Conservation (phyloP, 2,329 filamentous ascomycete species). For the Pseudovirgaria hyperparasitica region DNA sequence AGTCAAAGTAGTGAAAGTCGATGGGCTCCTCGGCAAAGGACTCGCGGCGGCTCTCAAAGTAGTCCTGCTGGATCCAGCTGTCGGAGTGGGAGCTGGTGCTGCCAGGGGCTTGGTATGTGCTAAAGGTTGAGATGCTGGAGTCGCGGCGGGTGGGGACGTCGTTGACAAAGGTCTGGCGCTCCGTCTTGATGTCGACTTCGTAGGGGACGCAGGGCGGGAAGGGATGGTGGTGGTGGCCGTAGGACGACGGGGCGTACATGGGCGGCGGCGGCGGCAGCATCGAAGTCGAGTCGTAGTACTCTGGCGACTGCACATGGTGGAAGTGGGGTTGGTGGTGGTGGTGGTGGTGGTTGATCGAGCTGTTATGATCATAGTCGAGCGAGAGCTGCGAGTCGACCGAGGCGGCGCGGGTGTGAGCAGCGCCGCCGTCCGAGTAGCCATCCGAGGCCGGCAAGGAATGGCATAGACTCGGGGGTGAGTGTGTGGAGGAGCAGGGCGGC, state of each 20-base stretch:
- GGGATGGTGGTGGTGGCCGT: no score
- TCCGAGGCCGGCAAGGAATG: slow-evolving; percentile 74
- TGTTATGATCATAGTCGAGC: slow-evolving; percentile 40
- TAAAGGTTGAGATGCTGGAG: slow-evolving; percentile 84
- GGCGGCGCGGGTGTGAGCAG: slow-evolving; percentile 54
- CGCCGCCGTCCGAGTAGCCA: slow-evolving; percentile 62
- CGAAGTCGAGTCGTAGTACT: slow-evolving; percentile 47
- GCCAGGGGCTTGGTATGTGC: slow-evolving; percentile 73
- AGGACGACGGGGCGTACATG: slow-evolving; percentile 25
- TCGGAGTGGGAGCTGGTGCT: slow-evolving; percentile 55
- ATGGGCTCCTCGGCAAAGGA: slow-evolving; percentile 44
- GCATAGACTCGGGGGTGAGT: slow-evolving; percentile 66
- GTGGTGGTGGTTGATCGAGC: no score
- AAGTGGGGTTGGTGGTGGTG: no score
- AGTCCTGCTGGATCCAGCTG: slow-evolving; percentile 61
- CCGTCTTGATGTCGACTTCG: slow-evolving; percentile 92
- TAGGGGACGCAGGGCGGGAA: slow-evolving; percentile 55
- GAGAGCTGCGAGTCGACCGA: slow-evolving; percentile 74
- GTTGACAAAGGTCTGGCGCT: slow-evolving; percentile 86
- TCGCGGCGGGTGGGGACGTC: slow-evolving; percentile 76
- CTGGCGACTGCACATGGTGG: slow-evolving; percentile 43
- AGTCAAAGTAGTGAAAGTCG: slow-evolving; percentile 74
- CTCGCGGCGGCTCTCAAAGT: slow-evolving; percentile 55
- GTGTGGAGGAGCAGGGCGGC: slow-evolving; percentile 34
- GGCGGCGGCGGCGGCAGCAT: slow-evolving; percentile 47